Base-by-base conservation (phyloP, 495 filamentous ascomycete species). In the Podospora australis region DNA sequence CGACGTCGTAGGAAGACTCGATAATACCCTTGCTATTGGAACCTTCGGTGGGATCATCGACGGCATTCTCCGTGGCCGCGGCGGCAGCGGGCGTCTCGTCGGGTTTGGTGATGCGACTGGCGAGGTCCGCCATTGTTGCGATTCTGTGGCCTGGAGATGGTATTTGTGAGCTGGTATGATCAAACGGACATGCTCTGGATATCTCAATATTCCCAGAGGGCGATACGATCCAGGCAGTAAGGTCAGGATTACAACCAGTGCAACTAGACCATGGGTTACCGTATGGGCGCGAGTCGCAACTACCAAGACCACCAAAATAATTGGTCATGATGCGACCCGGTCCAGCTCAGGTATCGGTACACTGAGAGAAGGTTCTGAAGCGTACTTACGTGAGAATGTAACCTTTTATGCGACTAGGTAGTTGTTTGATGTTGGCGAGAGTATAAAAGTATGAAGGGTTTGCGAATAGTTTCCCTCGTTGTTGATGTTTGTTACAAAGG, bases 1-100 rank as follows among this genome's bases (percentile, higher is more conserved):
- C 81, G 43, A 98, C 73, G 46, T 86, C 81, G 67, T 86, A 90
- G 22, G 82, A 79, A 2, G 79, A 78, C 56, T 92, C 88, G 40
- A 86, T 69, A 8, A 95, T 78, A 21, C 71, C 75, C 14, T 68
- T 46, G 62, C 69, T 25, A 65, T 46, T 62, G 17, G 60, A 43
- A 6, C 52, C 51, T 11, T 59, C 64, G 13, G 70, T 48, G 26
- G 78, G 72, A 38, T 80, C 80, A 63, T 87, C 84, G 14, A 59
- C 58, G 41, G 78, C 74, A 10, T 67, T 60, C 30, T 50, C 59
- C 20, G 57, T 59, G 28, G 25, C 49, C 58, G 65, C 52, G n/a
- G n/a, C n/a, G n/a, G n/a, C n/a, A n/a, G n/a, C n/a, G 10, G 63
- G 50, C 47, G 50, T 45, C 21, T 55, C 62, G 48, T 47, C 61